A percentile compares a stretch with the other conserved stretches of the same genome.
Evolutionary conservation across 2,329 filamentous ascomycete genomes (phyloP).

Genomic region (Trichophaea hybrida): DNA sequence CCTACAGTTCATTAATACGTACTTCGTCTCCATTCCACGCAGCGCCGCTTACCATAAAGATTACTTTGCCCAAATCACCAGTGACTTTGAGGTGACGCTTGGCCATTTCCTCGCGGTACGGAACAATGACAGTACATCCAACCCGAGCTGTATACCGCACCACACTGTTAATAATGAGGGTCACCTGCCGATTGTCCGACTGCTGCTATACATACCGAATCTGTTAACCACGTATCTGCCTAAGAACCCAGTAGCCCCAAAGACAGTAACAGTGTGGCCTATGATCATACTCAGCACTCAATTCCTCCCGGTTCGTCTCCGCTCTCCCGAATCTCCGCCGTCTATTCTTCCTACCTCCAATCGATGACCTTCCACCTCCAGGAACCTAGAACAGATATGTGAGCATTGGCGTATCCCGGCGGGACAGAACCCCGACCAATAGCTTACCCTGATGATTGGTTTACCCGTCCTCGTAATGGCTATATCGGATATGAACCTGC

Average conservation of each 20-base stretch:
- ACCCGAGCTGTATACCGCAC: conserved; percentile 51
- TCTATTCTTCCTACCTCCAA: conserved; percentile 53
- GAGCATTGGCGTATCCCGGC: background rate
- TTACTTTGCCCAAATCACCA: conserved; percentile 81
- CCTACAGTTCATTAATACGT: conserved; percentile 38
- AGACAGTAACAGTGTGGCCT: conserved; percentile 95
- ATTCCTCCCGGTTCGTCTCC: background rate
- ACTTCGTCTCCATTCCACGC: background rate
- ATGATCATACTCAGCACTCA: conserved; percentile 13
- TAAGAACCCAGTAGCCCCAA: conserved; percentile 89
- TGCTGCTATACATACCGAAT: conserved; percentile 45
- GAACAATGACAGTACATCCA: conserved; percentile 87
- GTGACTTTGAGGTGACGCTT: conserved; percentile 93
- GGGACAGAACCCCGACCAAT: background rate
- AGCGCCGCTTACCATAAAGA: conserved; percentile 54
- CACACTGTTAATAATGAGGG: background rate
- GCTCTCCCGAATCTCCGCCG: conserved; percentile 17
- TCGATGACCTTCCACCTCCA: conserved; percentile 67
- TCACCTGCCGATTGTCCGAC: background rate
- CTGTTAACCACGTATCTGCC: conserved; percentile 96
- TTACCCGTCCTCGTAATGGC: conserved; percentile 91
- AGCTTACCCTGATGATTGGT: conserved; percentile 63
- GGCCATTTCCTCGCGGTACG: conserved; percentile 92
- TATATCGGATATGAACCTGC: conserved; percentile 56
- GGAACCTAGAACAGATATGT: conserved; percentile 32